Evolutionary conservation across 768 basidiomycete species (phyloP).

Genomic region (Saitozyma sp.): DNA sequence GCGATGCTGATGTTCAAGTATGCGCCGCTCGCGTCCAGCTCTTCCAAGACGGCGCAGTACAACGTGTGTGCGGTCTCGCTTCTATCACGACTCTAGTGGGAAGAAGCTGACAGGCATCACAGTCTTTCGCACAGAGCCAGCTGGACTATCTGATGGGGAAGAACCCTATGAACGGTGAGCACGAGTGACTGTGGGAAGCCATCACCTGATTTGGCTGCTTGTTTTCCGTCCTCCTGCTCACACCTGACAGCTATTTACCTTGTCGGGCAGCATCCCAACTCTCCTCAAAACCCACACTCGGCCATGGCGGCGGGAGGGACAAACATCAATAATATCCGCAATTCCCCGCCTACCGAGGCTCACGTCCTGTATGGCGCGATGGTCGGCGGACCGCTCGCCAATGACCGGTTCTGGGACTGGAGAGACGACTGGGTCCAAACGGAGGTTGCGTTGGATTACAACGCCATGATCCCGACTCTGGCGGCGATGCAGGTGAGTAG

Average conservation of each 20-base stretch:
- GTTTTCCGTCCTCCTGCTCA: neutral
- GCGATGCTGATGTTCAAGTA: conserved; percentile 81
- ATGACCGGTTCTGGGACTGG: conserved; percentile 78
- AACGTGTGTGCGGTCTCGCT: conserved; percentile 55
- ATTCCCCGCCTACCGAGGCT: conserved; percentile 67
- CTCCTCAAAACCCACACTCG: conserved; percentile 85
- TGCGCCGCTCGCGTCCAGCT: conserved; percentile 68
- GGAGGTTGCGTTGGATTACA: conserved; percentile 77
- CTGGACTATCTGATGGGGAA: conserved; percentile 79
- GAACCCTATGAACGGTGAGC: conserved; percentile 80
- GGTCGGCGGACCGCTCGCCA: conserved; percentile 77
- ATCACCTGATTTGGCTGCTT: conserved; percentile 8
- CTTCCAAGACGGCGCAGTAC: conserved; percentile 64
- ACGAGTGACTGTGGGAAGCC: neutral
- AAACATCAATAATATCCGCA: conserved; percentile 68
- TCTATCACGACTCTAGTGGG: neutral
- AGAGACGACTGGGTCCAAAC: conserved; percentile 86
- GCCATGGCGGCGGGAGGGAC: conserved; percentile 83
- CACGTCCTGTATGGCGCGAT: conserved; percentile 83
- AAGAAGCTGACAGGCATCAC: neutral
- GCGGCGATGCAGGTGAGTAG: conserved; percentile 58
- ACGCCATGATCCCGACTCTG: conserved; percentile 83
- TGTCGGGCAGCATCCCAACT: conserved; percentile 85
- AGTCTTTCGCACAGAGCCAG: conserved; percentile 75
- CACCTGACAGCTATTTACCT: conserved; percentile 67